Conservation (phyloP, 1,284 basidiomycete genomes). For the Apiotrichum gracile region DNA sequence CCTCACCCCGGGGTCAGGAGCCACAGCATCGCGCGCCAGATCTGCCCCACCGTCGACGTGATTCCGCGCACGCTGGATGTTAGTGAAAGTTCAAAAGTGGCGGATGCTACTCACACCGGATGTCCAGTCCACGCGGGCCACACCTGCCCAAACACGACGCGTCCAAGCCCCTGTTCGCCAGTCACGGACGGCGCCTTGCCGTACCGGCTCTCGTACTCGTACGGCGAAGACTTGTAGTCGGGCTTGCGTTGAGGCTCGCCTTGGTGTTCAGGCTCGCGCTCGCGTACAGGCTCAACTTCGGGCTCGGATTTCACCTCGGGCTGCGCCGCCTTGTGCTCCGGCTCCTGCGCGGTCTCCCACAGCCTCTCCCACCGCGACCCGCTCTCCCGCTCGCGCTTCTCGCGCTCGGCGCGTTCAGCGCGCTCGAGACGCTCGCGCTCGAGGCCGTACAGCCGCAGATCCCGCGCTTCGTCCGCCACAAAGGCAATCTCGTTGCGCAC, state of each 20-base stretch:
- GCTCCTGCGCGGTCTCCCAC: neutral
- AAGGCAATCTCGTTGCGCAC: slow-evolving; percentile 34
- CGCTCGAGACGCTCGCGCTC: neutral
- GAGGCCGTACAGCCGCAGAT: slow-evolving; percentile 29
- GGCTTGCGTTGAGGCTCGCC: neutral
- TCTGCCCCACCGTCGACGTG: slow-evolving; percentile 14
- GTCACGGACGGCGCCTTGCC: neutral
- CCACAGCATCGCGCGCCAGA: slow-evolving; percentile 28
- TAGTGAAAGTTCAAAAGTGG: no score
- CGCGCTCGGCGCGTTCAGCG: neutral
- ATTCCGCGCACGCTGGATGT: slow-evolving; percentile 1
- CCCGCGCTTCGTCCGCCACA: slow-evolving; percentile 33
- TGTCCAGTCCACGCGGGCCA: slow-evolving; percentile 7
- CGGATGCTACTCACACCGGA: slow-evolving; percentile 12
- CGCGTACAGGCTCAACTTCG: slow-evolving; percentile 1
- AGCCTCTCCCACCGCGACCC: neutral
- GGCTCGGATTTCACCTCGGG: no score
- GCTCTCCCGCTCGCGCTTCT: neutral
- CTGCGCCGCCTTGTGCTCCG: neutral
- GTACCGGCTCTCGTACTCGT: neutral
- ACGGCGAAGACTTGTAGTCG: neutral
- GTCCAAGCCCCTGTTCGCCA: neutral
- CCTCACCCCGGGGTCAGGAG: slow-evolving; percentile 8
- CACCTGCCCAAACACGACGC: neutral
- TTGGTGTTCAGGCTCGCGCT: neutral